Conservation (phyloP, 2,329 filamentous ascomycete genomes). For the Phyllosticta paracitricarpa region DNA sequence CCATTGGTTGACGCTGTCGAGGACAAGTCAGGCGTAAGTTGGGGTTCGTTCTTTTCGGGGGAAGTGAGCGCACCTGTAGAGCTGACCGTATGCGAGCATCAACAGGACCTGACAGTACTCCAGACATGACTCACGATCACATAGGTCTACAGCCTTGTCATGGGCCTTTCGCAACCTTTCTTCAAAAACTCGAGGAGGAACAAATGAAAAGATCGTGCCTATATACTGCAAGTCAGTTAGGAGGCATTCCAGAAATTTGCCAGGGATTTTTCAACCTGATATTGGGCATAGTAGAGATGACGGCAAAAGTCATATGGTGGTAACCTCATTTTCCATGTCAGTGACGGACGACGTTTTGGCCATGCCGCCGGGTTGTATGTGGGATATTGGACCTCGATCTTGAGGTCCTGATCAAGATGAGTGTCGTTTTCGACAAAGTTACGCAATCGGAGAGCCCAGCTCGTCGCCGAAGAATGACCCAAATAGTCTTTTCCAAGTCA, state of each 20-base stretch:
- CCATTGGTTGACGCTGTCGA: conserved; percentile 45
- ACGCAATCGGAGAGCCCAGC: conserved; percentile 15
- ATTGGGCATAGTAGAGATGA: conserved; percentile 42
- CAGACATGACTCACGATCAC: conserved; percentile 39
- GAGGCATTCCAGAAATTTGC: neutral
- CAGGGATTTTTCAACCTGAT: conserved; percentile 19
- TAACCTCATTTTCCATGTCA: conserved; percentile 22
- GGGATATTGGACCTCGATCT: conserved; percentile 20
- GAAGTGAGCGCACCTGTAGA: conserved; percentile 30
- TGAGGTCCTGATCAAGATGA: conserved; percentile 27
- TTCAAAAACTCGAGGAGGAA: conserved; percentile 40
- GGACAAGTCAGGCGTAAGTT: neutral
- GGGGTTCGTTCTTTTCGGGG: no score
- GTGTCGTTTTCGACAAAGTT: conserved; percentile 16
- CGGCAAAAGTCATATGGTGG: conserved; percentile 43
- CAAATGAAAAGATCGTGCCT: conserved; percentile 47
- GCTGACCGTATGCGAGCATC: conserved; percentile 45
- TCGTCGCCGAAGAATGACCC: conserved; percentile 18
- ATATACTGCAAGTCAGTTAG: conserved; percentile 33
- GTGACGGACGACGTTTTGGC: conserved; percentile 25
- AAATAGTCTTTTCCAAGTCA: conserved; percentile 14
- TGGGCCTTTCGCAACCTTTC: conserved; percentile 37
- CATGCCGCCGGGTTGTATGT: conserved; percentile 27
- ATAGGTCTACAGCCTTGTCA: conserved; percentile 30
- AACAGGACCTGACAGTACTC: conserved; percentile 43